Conservation (phyloP, 2,329 filamentous ascomycete genomes). For the Alternaria arbusti region DNA sequence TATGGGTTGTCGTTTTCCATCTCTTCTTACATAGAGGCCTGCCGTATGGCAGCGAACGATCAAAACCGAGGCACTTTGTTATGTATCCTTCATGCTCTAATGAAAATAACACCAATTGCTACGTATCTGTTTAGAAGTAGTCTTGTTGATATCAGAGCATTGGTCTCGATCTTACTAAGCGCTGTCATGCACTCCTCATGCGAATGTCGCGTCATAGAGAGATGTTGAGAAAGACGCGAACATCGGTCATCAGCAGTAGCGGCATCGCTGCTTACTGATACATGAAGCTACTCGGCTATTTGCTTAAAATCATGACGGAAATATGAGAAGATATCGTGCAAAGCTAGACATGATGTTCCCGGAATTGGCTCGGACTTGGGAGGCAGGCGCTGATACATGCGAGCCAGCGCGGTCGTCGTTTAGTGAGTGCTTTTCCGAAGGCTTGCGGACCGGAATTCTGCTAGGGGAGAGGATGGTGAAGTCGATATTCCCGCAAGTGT, state of each 20-base stretch:
- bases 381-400: slow-evolving; percentile 12
- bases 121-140: neutral
- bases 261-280: slow-evolving; percentile 20
- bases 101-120: neutral
- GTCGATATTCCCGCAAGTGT: neutral
- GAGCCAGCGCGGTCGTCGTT: slow-evolving; percentile 4
- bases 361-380: neutral
- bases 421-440: slow-evolving; percentile 13
- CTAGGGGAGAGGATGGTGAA: slow-evolving; percentile 9
- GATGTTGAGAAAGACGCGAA: neutral
- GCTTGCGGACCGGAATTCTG: slow-evolving; percentile 19
- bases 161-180: neutral
- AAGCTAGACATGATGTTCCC: neutral
- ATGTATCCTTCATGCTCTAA: neutral
- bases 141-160: neutral
- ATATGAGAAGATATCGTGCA: neutral
- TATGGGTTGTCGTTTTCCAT: neutral
- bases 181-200: neutral
- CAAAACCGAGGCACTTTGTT: neutral
- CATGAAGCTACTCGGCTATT: slow-evolving; percentile 7
- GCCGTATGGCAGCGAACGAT: neutral
- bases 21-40: neutral
- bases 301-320: slow-evolving; percentile 7
- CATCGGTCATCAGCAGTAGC: slow-evolving; percentile 1
- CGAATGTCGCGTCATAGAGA: neutral